A percentile compares a stretch with the other conserved stretches of the same genome.
Conservation (phyloP, 2,329 filamentous ascomycete species). For the Trichophyton simii region DNA sequence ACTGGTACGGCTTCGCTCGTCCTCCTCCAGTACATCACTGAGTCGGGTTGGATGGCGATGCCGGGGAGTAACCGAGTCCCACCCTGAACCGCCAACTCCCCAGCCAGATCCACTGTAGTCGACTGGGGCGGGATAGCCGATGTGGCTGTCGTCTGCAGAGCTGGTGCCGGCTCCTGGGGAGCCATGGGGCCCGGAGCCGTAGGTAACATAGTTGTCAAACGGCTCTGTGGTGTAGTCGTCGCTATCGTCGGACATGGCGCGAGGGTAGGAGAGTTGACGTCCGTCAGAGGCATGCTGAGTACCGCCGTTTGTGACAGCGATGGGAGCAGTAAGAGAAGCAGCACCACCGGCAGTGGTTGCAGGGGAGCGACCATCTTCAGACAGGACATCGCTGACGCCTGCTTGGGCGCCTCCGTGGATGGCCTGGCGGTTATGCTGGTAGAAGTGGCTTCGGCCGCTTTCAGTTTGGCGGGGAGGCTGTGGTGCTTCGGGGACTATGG, state of each 20-base stretch:
- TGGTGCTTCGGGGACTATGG: neutral
- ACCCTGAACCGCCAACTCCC: constrained; percentile 52
- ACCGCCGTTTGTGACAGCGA: constrained; percentile 37
- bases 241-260: constrained; percentile 36
- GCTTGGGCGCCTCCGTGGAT: constrained; percentile 16
- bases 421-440: constrained; percentile 27
- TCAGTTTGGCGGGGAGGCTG: constrained; percentile 10
- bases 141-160: constrained; percentile 16
- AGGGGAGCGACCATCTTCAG: constrained; percentile 52
- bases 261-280: constrained; percentile 45
- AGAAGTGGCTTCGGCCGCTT: constrained; percentile 25
- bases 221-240: constrained; percentile 45
- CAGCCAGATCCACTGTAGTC: constrained; percentile 59
- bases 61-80: constrained; percentile 58
- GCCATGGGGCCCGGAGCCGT: constrained; percentile 29
- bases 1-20: constrained; percentile 56
- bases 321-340: constrained; percentile 13
- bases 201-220: constrained; percentile 35
- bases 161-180: constrained; percentile 18
- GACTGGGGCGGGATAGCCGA: constrained; percentile 28
- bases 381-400: constrained; percentile 46
- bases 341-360: constrained; percentile 44
- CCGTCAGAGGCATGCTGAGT: constrained; percentile 42
- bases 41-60: constrained; percentile 81
- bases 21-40: constrained; percentile 79